Base-by-base conservation (phyloP, 2,329 filamentous ascomycete species). In the Trichoderma koningii region DNA sequence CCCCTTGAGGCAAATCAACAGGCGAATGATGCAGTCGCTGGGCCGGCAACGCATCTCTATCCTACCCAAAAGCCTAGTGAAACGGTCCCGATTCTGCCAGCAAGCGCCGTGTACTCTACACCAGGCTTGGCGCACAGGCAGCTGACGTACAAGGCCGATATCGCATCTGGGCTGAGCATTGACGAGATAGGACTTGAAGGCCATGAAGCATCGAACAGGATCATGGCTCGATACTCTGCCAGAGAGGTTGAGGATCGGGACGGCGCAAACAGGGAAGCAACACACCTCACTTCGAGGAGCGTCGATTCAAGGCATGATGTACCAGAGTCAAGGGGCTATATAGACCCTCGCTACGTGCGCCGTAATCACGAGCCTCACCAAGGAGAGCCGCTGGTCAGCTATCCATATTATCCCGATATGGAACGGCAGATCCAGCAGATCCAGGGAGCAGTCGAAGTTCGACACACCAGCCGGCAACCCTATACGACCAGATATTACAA, bases 101-200 rank as follows among this genome's bases (percentile, higher is more conserved):
- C 73, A 9, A 72, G 71, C 42, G 69, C 69, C 53, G 71, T 75
- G n/a, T 76, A 76, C 71, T 63, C 51, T 68, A 74, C 59, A 72
- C 75, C 66, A 55, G 52, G 68, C 48, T 12, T 17, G 21, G 30
- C 45, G 23, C 48, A 26, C 47, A 44, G 62, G 28, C 44, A 41
- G 26, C 19, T 42, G 30, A 28, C 23, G 9, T 55, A 44, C 38
- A 28, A 42, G 53, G 26, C 44, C n/a, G 51, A 5, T 41, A 10
- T 26, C 6, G 14, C 23, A 2, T 5, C 14, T 4, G 5, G 14
- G 5, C n/a, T 15, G 34, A 19, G 17, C 23, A 56, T 5, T 14
- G 5, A 12, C 3, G 28, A 63, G 51, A 30, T 9, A 47, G 55
- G 19, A 5, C 28, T 34, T 38, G 21, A 47, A 10, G 6, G 3